Percentiles rank a stretch among this genome's conserved stretches.
Conservation (phyloP, 169 alveolate genomes). For the Cystoisospora suis region DNA sequence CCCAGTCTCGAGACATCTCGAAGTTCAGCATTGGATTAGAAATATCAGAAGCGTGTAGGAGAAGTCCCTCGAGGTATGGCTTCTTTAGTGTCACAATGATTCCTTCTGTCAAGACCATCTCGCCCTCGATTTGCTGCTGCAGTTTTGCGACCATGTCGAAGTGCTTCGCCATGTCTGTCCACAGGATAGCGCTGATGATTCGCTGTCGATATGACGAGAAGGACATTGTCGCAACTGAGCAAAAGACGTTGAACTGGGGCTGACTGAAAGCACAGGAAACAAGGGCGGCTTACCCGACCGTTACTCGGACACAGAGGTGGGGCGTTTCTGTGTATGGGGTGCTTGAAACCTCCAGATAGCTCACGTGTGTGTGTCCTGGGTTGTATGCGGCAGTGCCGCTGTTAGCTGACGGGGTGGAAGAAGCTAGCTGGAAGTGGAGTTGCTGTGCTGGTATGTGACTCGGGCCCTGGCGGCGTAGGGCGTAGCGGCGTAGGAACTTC, state of each 20-base stretch:
- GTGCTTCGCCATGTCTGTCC: slow-evolving; percentile 68
- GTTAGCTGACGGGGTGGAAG: no score
- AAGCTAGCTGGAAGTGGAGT: no score
- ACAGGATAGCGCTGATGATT: slow-evolving; percentile 58
- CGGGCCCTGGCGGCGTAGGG: no score
- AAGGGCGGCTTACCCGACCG: background rate
- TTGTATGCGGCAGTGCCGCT: no score
- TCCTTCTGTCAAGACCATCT: slow-evolving; percentile 31
- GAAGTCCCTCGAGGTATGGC: slow-evolving; percentile 30
- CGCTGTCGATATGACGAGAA: slow-evolving; percentile 32
- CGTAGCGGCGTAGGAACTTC: no score
- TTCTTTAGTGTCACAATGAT: slow-evolving; percentile 17
- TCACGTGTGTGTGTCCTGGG: no score
- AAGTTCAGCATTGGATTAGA: slow-evolving; percentile 57
- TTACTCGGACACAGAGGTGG: background rate
- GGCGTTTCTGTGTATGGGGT: background rate
- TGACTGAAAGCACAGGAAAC: background rate
- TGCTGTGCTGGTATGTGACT: no score
- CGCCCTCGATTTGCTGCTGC: slow-evolving; percentile 39
- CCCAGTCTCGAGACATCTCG: slow-evolving; percentile 60
- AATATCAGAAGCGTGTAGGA: slow-evolving; percentile 67
- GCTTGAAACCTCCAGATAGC: no score
- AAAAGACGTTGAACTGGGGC: slow-evolving; percentile 13
- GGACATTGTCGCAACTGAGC: background rate
- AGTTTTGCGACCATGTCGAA: slow-evolving; percentile 56